These are phyloP conservation scores for Rhizoclosmatium sp. DNA, from an alignment of 192 early-diverging fungal species.

Conservation along the genomic window DNA sequence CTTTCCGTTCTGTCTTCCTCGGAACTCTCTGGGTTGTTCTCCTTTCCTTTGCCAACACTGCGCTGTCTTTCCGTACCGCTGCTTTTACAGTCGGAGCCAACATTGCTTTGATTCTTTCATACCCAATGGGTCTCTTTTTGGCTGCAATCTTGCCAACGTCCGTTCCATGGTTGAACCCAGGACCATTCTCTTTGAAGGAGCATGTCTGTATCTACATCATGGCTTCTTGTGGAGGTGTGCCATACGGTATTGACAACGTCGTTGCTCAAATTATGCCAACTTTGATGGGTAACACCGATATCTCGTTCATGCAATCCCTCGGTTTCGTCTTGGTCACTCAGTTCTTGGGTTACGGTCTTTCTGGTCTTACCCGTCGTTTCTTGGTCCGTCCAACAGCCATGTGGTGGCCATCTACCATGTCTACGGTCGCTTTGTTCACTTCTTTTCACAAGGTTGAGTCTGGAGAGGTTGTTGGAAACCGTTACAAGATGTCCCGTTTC, in stretches of 20 bases:
- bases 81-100: conserved; percentile 66
- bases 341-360: conserved; percentile 72
- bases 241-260: conserved; percentile 24
- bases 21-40: conserved; percentile 28
- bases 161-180: conserved; percentile 70
- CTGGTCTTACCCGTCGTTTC: conserved; percentile 75
- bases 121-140: conserved; percentile 62
- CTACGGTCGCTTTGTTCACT: conserved; percentile 45
- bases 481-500: not conserved
- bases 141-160: conserved; percentile 32
- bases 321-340: conserved; percentile 70
- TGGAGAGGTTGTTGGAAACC: not conserved
- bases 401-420: conserved; percentile 78
- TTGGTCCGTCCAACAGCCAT: conserved; percentile 85
- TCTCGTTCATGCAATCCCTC: conserved; percentile 38
- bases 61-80: conserved; percentile 54
- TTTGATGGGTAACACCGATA: conserved; percentile 14
- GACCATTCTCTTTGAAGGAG: conserved; percentile 32
- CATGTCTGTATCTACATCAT: not conserved
- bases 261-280: not conserved
- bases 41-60: conserved; percentile 38
- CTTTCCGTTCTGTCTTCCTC: conserved; percentile 36
- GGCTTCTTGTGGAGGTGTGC: not conserved
- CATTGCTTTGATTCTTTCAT: conserved; percentile 77
- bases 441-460: conserved; percentile 18